Conservation (phyloP, 2,329 filamentous ascomycete species). For the Botryotinia globosa region DNA sequence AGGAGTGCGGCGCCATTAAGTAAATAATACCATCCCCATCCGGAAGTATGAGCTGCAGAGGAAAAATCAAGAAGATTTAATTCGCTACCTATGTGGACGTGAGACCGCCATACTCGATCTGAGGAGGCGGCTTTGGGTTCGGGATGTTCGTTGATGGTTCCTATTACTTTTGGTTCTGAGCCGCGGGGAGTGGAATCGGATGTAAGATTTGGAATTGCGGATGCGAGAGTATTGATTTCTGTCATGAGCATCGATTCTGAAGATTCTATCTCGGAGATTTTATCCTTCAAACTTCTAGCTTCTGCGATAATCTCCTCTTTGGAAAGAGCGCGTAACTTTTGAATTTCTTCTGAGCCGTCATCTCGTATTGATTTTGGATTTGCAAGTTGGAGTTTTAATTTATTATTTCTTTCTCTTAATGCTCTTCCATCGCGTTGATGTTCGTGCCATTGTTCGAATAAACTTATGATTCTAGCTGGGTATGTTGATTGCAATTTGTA, state of each 20-base stretch:
- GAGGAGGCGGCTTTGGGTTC: constrained; percentile 41
- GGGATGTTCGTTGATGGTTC: constrained; percentile 75
- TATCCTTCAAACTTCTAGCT: constrained; percentile 61
- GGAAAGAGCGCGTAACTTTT: constrained; percentile 34
- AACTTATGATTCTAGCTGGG: constrained; percentile 53
- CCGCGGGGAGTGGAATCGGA: constrained; percentile 72
- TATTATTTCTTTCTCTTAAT: constrained; percentile 65
- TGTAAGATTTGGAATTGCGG: constrained; percentile 83
- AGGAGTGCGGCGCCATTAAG: constrained; percentile 86
- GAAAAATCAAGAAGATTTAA: constrained; percentile 91
- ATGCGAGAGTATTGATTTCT: constrained; percentile 72
- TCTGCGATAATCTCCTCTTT: constrained; percentile 58
- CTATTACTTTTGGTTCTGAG: constrained; percentile 60
- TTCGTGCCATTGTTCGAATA: constrained; percentile 58
- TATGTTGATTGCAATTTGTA: constrained; percentile 59
- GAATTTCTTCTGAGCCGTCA: constrained; percentile 38
- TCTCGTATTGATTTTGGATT: constrained; percentile 48
- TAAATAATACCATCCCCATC: constrained; percentile 98
- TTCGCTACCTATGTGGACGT: constrained; percentile 81
- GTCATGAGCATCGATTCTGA: constrained; percentile 56
- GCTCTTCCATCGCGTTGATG: constrained; percentile 58
- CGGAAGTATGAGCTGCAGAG: constrained; percentile 73
- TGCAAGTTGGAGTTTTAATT: constrained; percentile 56
- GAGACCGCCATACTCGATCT: constrained; percentile 59
- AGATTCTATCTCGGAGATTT: constrained; percentile 58